phyloP scores from a whole-genome alignment of 2,329 filamentous ascomycete species.

The Colletotrichum sp. region DNA sequence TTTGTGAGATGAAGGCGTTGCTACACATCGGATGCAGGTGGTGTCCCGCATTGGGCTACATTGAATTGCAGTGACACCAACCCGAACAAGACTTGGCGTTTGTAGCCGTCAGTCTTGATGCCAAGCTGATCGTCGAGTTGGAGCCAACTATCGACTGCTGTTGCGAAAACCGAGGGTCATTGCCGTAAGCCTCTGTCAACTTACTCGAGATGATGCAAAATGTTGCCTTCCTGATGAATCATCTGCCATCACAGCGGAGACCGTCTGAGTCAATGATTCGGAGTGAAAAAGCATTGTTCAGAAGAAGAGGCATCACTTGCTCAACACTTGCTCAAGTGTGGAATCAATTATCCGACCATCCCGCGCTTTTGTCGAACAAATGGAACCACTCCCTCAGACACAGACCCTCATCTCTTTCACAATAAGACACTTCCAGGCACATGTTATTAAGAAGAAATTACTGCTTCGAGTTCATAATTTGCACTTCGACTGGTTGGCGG shows the following conservation, averaged over 20 bases:
- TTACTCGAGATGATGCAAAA: not conserved
- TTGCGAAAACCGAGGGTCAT: not conserved
- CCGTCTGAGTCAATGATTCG: not conserved
- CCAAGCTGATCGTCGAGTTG: not conserved
- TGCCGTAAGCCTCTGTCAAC: not conserved
- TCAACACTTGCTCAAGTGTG: not conserved
- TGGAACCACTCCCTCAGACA: not conserved
- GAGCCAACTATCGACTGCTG: not conserved
- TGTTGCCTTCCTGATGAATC: not conserved
- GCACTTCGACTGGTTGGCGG: not conserved
- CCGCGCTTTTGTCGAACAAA: not conserved
- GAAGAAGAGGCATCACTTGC: not conserved
- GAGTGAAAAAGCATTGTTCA: not conserved
- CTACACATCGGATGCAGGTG: not conserved
- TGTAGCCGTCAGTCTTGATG: rapidly evolving
- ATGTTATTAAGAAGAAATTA: not conserved
- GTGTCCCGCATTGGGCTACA: not conserved
- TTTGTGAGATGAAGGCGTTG: not conserved
- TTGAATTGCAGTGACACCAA: not conserved
- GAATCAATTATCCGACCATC: not conserved
- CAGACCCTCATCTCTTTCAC: not conserved
- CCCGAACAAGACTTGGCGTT: not conserved
- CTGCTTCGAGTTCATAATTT: not conserved
- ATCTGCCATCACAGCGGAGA: not conserved
- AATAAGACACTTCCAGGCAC: not conserved